Evolutionary conservation across 345 rosid genomes (phyloP), one percentile per base, ranked within the genome.

Genomic region (Aquilaria malaccensis): DNA sequence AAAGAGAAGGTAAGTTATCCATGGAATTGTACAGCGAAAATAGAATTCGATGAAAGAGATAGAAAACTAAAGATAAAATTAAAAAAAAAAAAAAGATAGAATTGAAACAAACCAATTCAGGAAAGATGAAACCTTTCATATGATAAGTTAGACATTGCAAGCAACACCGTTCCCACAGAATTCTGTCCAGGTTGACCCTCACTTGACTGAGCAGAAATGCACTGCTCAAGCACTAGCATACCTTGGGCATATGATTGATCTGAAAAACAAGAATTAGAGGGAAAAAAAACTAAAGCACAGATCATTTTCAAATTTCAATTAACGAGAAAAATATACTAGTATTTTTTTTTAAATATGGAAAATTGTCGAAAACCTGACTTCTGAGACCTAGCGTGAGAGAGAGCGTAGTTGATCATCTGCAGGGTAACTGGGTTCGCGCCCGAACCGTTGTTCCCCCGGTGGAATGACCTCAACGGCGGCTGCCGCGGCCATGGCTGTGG

Each of bases 381-480:
- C 66, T 81, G 79, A 53, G 91, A 80, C 61, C 81, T 78, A 52
- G 89, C 86, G 58, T 81, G 87, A 7, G 88, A 80, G 62, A 86
- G 86, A 65, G 96, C 97, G 73, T 85, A 88, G 66, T 86, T 81
- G 45, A 94, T 85, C 99, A 88, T 90, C 80, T 94, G 95, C 64
- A 81, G 70, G 51, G 89, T 83, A 59, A 88, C 95, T 46, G 95
- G 93, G 61, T 77, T 83, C 4, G 76, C 76, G 67, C 73, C 73
- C 15, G 68, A 68, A 55, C 75, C 80, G 43, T 55, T 61, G 79
- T 68, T 70, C 63, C 69, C 73, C 13, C 73, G 83, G 70, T 89
- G 87, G 56, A 87, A 45, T 50, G 13, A 76, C 68, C 96, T 79
- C 66, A 53, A 45, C 10, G 62, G 63, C 4, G 54, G 67, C 48